A percentile compares a stretch with the other conserved stretches of the same genome.
These are phyloP conservation scores for Pythium sp. DNA, from an alignment of 352 stramenopile genomes.

Conservation along the genomic window DNA sequence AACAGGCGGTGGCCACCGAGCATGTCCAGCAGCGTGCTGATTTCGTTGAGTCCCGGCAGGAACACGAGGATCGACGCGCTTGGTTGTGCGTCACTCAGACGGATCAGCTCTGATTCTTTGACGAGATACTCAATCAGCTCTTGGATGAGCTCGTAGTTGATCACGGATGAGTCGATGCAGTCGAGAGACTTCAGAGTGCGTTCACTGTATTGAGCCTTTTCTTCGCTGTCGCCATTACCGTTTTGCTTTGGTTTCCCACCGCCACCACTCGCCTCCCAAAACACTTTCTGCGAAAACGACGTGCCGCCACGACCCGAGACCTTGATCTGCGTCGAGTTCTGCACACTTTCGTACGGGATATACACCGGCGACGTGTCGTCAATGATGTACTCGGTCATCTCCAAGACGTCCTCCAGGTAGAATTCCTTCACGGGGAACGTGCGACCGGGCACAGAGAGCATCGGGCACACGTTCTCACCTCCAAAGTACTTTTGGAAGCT, in stretches of 20 bases:
- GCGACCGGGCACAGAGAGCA: slow-evolving; percentile 90
- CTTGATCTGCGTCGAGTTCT: slow-evolving; percentile 52
- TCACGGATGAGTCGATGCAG: slow-evolving; percentile 87
- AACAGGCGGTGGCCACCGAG: slow-evolving; percentile 59
- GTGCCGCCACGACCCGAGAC: slow-evolving; percentile 63
- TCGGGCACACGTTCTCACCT: slow-evolving; percentile 73
- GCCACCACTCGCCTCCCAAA: slow-evolving; percentile 38
- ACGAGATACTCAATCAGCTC: slow-evolving; percentile 84
- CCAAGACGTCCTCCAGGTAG: slow-evolving; percentile 94
- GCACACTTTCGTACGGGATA: slow-evolving; percentile 24
- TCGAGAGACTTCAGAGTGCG: slow-evolving; percentile 83
- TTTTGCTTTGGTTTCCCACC: slow-evolving; percentile 35
- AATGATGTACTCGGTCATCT: slow-evolving; percentile 84
- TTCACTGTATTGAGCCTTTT: slow-evolving; percentile 66
- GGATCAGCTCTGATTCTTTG: slow-evolving; percentile 45
- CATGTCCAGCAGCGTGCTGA: slow-evolving; percentile 81
- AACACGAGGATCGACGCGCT: slow-evolving; percentile 95
- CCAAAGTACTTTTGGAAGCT: slow-evolving; percentile 96
- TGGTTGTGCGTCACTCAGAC: slow-evolving; percentile 11
- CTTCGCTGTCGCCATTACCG: neutral
- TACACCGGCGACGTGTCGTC: slow-evolving; percentile 65
- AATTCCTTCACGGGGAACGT: slow-evolving; percentile 97
- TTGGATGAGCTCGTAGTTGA: slow-evolving; percentile 94
- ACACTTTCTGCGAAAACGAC: slow-evolving; percentile 60
- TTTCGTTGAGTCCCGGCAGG: slow-evolving; percentile 93